These are phyloP conservation scores for Rubia occidens DNA, from an alignment of 305 asterid species.

Conservation along the genomic window DNA sequence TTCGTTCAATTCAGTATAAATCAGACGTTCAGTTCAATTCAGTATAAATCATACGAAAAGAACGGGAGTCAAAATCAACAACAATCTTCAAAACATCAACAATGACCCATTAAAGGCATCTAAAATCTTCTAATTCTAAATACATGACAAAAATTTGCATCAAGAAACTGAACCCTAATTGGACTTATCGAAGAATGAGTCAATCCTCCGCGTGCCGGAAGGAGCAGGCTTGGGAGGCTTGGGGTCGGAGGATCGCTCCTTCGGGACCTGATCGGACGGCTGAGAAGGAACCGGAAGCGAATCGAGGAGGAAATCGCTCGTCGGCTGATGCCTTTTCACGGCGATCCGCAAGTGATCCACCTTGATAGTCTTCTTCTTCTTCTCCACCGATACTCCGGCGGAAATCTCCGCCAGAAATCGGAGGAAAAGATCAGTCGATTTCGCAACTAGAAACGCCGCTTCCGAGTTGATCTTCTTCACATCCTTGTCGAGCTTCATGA, in stretches of 20 bases:
- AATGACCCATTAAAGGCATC: not conserved
- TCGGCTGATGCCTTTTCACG: slow-evolving; percentile 70
- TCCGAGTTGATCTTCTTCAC: slow-evolving; percentile 69
- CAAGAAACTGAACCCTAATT: slow-evolving; percentile 19
- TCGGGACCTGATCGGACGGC: slow-evolving; percentile 29
- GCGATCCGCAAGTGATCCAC: slow-evolving; percentile 54
- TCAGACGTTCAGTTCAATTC: no score
- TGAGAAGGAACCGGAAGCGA: slow-evolving; percentile 57
- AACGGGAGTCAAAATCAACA: not conserved
- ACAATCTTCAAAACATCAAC: not conserved
- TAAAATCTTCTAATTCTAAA: not conserved
- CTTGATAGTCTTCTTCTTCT: slow-evolving; percentile 58
- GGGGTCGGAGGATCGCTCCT: slow-evolving; percentile 28
- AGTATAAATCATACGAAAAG: not conserved
- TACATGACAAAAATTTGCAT: not conserved
- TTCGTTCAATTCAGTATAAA: no score
- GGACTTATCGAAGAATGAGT: slow-evolving; percentile 60
- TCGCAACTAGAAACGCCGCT: slow-evolving; percentile 57
- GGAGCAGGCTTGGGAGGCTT: slow-evolving; percentile 46
- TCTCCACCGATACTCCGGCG: slow-evolving; percentile 51
- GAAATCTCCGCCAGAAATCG: slow-evolving; percentile 67
- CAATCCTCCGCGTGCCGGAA: slow-evolving; percentile 55
- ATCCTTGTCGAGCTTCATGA: slow-evolving; percentile 77
- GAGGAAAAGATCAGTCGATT: slow-evolving; percentile 80
- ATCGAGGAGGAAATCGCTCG: slow-evolving; percentile 72